Percentiles rank a stretch among this genome's conserved stretches.
phyloP scores from a whole-genome alignment of 768 basidiomycete species.

The Pleurotus tuoliensis region DNA sequence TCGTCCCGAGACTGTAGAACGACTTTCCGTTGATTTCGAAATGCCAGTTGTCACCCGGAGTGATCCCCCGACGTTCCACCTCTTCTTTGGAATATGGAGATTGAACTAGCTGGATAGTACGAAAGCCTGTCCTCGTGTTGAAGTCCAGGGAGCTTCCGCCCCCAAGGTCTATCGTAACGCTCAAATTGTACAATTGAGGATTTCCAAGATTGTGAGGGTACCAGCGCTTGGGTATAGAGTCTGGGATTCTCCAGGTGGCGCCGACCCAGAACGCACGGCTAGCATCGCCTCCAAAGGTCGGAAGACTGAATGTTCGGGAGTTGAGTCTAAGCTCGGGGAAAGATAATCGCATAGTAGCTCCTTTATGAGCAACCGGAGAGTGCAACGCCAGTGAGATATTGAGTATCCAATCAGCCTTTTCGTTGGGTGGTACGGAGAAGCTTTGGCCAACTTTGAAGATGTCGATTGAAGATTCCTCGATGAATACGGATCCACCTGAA shows the following conservation, averaged over 20 bases:
- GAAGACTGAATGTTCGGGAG: slow-evolving; percentile 28
- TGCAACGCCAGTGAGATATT: slow-evolving; percentile 50
- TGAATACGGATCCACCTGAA: slow-evolving; percentile 29
- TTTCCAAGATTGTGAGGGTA: slow-evolving; percentile 52
- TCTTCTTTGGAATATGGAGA: slow-evolving; percentile 42
- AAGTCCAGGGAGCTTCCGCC: slow-evolving; percentile 26
- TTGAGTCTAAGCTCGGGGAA: slow-evolving; percentile 44
- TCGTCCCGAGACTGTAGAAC: slow-evolving; percentile 53
- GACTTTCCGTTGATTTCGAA: slow-evolving; percentile 55
- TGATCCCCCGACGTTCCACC: slow-evolving; percentile 42
- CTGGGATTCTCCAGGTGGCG: slow-evolving; percentile 42
- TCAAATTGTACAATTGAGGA: slow-evolving; percentile 52
- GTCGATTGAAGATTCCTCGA: slow-evolving; percentile 51
- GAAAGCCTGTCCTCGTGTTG: slow-evolving; percentile 49
- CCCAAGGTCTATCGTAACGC: slow-evolving; percentile 31
- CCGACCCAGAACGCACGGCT: slow-evolving; percentile 35
- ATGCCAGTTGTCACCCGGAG: slow-evolving; percentile 58
- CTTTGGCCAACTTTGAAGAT: slow-evolving; percentile 51
- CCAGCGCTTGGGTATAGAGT: slow-evolving; percentile 46
- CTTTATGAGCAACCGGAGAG: slow-evolving; percentile 30
- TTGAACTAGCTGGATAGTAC: slow-evolving; percentile 54
- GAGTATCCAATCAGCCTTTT: slow-evolving; percentile 50
- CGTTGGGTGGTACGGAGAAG: slow-evolving; percentile 37
- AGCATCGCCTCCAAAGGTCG: slow-evolving; percentile 17
- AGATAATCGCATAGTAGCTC: slow-evolving; percentile 36